Conservation (phyloP, 2,329 filamentous ascomycete species). For the Colletotrichum echinochloae region DNA sequence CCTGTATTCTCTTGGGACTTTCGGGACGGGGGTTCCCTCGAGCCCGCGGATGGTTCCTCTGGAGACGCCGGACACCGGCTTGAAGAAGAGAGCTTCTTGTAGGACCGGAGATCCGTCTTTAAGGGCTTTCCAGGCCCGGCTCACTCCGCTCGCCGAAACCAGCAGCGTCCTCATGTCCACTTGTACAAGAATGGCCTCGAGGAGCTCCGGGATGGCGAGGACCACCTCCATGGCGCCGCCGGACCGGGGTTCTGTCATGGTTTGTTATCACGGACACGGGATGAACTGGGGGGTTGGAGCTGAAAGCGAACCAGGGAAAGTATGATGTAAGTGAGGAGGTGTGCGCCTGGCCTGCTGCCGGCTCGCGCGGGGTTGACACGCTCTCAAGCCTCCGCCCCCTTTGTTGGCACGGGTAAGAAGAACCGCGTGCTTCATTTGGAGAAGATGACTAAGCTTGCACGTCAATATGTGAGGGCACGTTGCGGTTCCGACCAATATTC, state of each 20-base stretch:
- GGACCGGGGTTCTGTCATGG: slow-evolving; percentile 7
- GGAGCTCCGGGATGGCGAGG: slow-evolving; percentile 44
- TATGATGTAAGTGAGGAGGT: slow-evolving; percentile 30
- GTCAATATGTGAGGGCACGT: not conserved
- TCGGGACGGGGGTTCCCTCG: not conserved
- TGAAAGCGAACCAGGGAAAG: not conserved
- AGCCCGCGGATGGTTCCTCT: not conserved
- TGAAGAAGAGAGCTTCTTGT: slow-evolving; percentile 31
- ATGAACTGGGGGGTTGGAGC: not conserved
- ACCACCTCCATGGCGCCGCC: slow-evolving; percentile 12
- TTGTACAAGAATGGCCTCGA: slow-evolving; percentile 45
- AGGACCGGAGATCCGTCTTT: slow-evolving; percentile 20
- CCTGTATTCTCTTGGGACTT: not conserved
- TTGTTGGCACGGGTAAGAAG: slow-evolving; percentile 21
- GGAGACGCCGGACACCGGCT: not conserved
- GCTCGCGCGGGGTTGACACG: slow-evolving; percentile 34
- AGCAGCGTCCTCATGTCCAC: slow-evolving; percentile 47
- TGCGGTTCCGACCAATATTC: not conserved
- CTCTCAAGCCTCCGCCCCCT: slow-evolving; percentile 29
- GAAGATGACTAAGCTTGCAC: slow-evolving; percentile 34
- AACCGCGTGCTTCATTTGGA: slow-evolving; percentile 24
- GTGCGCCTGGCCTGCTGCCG: slow-evolving; percentile 8
- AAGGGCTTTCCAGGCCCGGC: slow-evolving; percentile 42
- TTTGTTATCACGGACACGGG: not conserved
- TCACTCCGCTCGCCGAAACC: slow-evolving; percentile 44